Evolutionary conservation across 2,329 filamentous ascomycete species (phyloP).

Genomic region (Ophiocordyceps unilateralis): DNA sequence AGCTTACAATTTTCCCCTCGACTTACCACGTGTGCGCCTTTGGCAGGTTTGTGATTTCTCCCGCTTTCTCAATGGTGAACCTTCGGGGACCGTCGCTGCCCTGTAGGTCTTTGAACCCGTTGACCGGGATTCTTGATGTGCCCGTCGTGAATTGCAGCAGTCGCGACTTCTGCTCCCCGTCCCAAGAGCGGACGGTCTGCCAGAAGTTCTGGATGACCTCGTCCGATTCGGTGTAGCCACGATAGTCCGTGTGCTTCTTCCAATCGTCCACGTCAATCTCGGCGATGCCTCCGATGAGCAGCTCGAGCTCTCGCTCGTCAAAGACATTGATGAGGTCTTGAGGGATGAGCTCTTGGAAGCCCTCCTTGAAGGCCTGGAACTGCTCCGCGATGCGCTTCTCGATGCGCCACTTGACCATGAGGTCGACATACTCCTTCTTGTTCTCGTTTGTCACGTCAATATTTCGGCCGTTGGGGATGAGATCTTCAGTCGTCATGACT

Average conservation of each 20-base stretch:
- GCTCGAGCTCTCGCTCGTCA: constrained; percentile 89
- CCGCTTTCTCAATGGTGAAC: constrained; percentile 97
- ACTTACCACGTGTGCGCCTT: constrained; percentile 96
- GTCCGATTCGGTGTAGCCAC: constrained; percentile 93
- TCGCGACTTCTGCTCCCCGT: constrained; percentile 94
- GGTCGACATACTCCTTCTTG: constrained; percentile 95
- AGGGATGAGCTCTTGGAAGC: constrained; percentile 95
- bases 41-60: constrained; percentile 74
- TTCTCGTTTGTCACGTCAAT: constrained; percentile 97
- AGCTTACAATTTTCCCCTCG: not conserved
- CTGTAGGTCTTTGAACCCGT: constrained; percentile 97
- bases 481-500: constrained; percentile 81
- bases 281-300: constrained; percentile 96
- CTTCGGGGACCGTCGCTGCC: constrained; percentile 87
- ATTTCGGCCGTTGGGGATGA: constrained; percentile 76
- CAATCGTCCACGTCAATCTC: constrained; percentile 99
- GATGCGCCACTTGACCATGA: constrained; percentile 98
- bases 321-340: constrained; percentile 96
- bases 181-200: constrained; percentile 93
- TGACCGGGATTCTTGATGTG: constrained; percentile 94
- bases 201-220: constrained; percentile 98
- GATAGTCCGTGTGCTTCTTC: constrained; percentile 99
- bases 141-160: constrained; percentile 93
- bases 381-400: constrained; percentile 97
- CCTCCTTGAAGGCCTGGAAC: constrained; percentile 93